A percentile compares a stretch with the other conserved stretches of the same genome.
These are phyloP conservation scores for Botrytis galanthina DNA, from an alignment of 2,329 filamentous ascomycete species.

Conservation along the genomic window DNA sequence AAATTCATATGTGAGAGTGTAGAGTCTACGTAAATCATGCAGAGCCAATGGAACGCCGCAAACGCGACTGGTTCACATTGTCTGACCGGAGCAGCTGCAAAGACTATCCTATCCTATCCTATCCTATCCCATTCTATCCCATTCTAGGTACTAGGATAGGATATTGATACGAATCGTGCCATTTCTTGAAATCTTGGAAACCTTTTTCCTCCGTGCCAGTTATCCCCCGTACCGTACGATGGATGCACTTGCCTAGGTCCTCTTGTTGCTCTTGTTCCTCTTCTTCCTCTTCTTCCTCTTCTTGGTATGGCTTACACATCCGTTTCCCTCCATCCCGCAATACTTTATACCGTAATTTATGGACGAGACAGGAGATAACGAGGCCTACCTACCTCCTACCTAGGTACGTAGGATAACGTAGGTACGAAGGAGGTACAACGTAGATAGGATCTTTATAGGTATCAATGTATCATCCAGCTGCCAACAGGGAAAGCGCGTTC, in stretches of 20 bases:
- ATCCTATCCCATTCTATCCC: too few species aligned
- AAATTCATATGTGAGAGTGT: not conserved
- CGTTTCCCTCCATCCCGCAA: not conserved
- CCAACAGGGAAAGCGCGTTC: conserved; percentile 5
- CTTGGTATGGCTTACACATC: not conserved
- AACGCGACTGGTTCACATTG: not conserved
- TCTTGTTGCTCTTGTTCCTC: not conserved
- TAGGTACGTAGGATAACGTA: too few species aligned
- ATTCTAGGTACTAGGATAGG: too few species aligned
- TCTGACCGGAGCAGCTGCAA: not conserved
- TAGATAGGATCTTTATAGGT: too few species aligned
- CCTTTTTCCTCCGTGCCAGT: not conserved
- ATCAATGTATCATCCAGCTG: too few species aligned
- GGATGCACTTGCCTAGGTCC: not conserved
- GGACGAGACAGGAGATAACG: not conserved
- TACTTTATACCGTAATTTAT: not conserved
- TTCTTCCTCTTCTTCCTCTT: not conserved
- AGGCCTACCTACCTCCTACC: too few species aligned
- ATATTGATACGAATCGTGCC: conserved; percentile 7
- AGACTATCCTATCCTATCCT: not conserved
- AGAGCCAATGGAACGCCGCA: not conserved
- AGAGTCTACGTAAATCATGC: not conserved
- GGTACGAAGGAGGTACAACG: not conserved
- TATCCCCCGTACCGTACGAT: not conserved
- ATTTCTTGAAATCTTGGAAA: not conserved